Base-by-base conservation (phyloP, 2,329 filamentous ascomycete species). In the Fusarium redolens region DNA sequence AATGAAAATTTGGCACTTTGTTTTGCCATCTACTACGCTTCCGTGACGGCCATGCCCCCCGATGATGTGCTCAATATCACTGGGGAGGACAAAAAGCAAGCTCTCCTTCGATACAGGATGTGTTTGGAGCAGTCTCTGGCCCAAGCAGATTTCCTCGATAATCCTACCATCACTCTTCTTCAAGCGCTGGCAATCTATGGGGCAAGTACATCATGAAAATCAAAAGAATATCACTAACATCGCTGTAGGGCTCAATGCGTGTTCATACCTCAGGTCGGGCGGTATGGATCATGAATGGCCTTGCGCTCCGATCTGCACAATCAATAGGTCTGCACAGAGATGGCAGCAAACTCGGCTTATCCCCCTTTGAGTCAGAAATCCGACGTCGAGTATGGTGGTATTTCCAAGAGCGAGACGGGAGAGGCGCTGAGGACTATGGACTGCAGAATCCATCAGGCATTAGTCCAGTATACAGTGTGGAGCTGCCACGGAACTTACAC, bases 361-460 rank as follows among this genome's bases (percentile, higher is more conserved):
- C 85, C 0, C 84, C 86, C 0, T 90, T 88, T 50, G 88, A 90
- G 56, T 82, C 85, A 3, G 88, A 91, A 72, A 84, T 90, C 67
- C 82, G 88, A 11, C 83, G 89, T 4, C 82, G 89, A 3, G 74
- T 90, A 0, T 91, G 89, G 86, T 90, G 87, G 83, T 73, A 78
- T 7, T 71, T 91, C 1, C 85, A 86, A 44, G 83, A 85, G 2
- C 81, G 87, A 1, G 88, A 90, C 62, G 82, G 84, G 18, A 65
- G 77, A 52, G 85, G 86, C 3, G 86, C 86, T 4, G 89, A 91
- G 70, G 89, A 90, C 63, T 87, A 90, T 68, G 89, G 89, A 1
- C 72, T 83, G 4, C 72, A 75, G 10, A 75, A 69, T 12, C 66
- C 75, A 22, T 52, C 55, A 1, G 30, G 54, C 4, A 40, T 58